Percentiles rank a stretch among this genome's conserved stretches.
Conservation (phyloP, 495 filamentous ascomycete genomes). For the Talaromyces thailandensis region DNA sequence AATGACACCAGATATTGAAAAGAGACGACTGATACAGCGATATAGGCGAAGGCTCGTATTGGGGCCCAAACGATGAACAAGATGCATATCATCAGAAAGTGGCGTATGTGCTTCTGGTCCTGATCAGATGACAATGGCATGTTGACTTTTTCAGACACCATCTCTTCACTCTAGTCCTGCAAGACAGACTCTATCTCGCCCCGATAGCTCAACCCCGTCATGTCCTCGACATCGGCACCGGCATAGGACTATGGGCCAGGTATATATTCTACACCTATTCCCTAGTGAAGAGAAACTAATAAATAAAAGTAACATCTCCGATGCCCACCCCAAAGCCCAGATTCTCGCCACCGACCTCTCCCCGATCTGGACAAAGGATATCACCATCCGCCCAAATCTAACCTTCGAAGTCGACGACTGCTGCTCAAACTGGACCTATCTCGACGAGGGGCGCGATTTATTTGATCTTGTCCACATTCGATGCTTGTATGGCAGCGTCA, state of each 20-base stretch:
- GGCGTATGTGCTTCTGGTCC: constrained; percentile 9
- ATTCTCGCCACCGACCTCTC: constrained; percentile 61
- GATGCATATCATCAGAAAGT: constrained; percentile 12
- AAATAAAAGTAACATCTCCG: constrained; percentile 42
- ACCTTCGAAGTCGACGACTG: constrained; percentile 65
- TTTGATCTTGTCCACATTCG: constrained; percentile 64
- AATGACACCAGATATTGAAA: too few relatives aligned
- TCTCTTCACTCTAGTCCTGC: constrained; percentile 16
- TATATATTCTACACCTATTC: constrained; percentile 10
- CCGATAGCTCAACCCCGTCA: constrained; percentile 20
- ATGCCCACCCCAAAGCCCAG: constrained; percentile 51
- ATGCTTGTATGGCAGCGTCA: constrained; percentile 52
- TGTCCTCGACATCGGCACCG: constrained; percentile 63
- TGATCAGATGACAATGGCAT: background rate
- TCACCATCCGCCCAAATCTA: constrained; percentile 52
- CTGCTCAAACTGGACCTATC: constrained; percentile 44
- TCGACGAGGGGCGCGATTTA: constrained; percentile 30
- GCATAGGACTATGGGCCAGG: constrained; percentile 64
- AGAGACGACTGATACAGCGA: constrained; percentile 8
- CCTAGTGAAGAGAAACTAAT: too few relatives aligned
- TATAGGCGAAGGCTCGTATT: constrained; percentile 19
- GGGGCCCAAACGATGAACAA: constrained; percentile 19
- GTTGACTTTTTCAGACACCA: constrained; percentile 13
- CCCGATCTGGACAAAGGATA: constrained; percentile 32
- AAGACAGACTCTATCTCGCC: constrained; percentile 17